Base-by-base conservation (phyloP, 2,329 filamentous ascomycete species). In the Colletotrichum plurivorum region DNA sequence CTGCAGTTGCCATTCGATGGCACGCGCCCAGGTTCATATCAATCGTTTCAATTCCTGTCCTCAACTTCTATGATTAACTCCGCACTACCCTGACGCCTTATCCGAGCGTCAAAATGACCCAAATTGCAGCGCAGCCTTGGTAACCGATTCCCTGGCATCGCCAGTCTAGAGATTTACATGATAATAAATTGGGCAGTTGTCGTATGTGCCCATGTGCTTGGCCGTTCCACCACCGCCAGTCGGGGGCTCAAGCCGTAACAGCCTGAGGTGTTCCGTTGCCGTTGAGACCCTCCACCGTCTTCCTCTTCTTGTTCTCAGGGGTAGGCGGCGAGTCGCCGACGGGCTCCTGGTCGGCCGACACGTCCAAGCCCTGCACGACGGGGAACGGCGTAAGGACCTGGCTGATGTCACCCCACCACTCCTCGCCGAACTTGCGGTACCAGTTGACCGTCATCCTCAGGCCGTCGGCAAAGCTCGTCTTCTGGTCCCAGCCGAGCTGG, bases 331-430 rank as follows among this genome's bases (percentile, higher is more conserved):
- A 67, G 71, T 78, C 76, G 13, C 75, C 76, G 25, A 82, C 74
- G 15, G 76, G 75, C 75, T 84, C 83, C 72, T 81, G 79, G 72
- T 89, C 87, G 1, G 86, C 85, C 64, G 89, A 78, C 51, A 91
- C 84, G 71, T 89, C 85, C 12, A 81, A 81, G 31, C 87, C 80
- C 58, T 82, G 85, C 16, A 92, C 88, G 13, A 88, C 84, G 1
- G 90, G 91, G 81, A 91, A 93, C 4, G 91, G 89, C 43, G 88
- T 91, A 62, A 93, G 84, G 18, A 92, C 90, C 76, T 90, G 89
- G 75, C 84, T 88, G 73, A 93, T 92, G 73, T 92, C 88, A 55
- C 91, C 91, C 91, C 91, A 93, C 91, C 91, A 93, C 45, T 84
- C 76, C 81, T 91, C 88, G 5, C 90, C 90, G 67, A 89, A 93